Evolutionary conservation across 2,329 filamentous ascomycete genomes (phyloP).

Genomic region (Pezicula radicicola): DNA sequence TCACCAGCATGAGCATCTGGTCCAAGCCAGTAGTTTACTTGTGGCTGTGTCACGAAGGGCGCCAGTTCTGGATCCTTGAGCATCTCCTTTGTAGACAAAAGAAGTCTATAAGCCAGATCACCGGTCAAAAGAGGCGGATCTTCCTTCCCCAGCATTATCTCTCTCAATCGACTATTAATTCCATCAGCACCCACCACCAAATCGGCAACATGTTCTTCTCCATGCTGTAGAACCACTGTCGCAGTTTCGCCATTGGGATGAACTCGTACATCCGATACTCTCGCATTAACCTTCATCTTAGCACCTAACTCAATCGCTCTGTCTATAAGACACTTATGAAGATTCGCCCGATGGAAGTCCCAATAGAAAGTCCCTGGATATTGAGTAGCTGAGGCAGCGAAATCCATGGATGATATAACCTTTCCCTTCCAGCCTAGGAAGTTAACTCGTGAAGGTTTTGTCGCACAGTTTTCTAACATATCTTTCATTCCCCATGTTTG

Average conservation of each 20-base stretch:
- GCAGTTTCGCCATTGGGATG: slow-evolving; percentile 14
- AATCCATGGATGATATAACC: slow-evolving; percentile 23
- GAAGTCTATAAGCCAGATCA: slow-evolving; percentile 40
- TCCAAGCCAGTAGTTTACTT: slow-evolving; percentile 44
- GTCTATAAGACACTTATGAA: slow-evolving; percentile 40
- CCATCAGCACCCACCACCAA: slow-evolving; percentile 13
- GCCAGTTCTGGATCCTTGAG: slow-evolving; percentile 37
- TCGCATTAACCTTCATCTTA: slow-evolving; percentile 34
- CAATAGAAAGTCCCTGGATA: slow-evolving; percentile 33
- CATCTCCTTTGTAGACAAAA: slow-evolving; percentile 40
- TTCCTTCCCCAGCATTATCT: slow-evolving; percentile 36
- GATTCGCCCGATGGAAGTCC: slow-evolving; percentile 44
- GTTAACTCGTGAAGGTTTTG: slow-evolving; percentile 43
- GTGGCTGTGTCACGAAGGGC: slow-evolving; percentile 33
- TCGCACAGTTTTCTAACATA: slow-evolving; percentile 11
- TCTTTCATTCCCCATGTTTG: slow-evolving; percentile 20
- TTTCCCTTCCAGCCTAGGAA: slow-evolving; percentile 38
- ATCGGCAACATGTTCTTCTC: slow-evolving; percentile 13
- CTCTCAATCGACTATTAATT: slow-evolving; percentile 35
- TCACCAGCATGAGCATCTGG: slow-evolving; percentile 45
- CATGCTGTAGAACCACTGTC: slow-evolving; percentile 23
- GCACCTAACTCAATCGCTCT: slow-evolving; percentile 36
- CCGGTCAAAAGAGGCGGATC: slow-evolving; percentile 46
- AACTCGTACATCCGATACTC: slow-evolving; percentile 31
- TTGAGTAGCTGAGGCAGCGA: slow-evolving; percentile 12